These are phyloP conservation scores for Gossypium gossypioides DNA, from an alignment of 441 rosid species.

Conservation along the genomic window DNA sequence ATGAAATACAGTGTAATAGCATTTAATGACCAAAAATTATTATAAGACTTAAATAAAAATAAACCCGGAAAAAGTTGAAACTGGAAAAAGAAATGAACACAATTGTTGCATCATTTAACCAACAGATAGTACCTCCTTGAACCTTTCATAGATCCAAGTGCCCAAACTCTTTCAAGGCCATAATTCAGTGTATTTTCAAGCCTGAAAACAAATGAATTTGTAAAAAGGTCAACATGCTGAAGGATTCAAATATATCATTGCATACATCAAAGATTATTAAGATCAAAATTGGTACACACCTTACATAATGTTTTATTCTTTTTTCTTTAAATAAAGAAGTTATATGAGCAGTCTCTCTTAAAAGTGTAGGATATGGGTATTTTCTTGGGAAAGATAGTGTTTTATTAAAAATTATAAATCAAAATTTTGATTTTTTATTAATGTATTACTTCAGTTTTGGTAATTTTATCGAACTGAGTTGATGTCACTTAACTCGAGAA, in stretches of 20 bases:
- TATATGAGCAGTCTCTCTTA: neutral
- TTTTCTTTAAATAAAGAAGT: neutral
- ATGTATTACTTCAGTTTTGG: neutral
- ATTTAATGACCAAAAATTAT: slow-evolving; percentile 2
- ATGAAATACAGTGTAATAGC: neutral
- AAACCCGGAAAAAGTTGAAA: neutral
- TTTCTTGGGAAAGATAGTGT: neutral
- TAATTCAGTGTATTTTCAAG: slow-evolving; percentile 93
- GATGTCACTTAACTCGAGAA: neutral
- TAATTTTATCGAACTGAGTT: neutral
- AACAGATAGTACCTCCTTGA: slow-evolving; percentile 58
- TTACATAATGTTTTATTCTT: neutral
- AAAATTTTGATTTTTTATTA: neutral
- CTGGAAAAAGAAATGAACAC: neutral
- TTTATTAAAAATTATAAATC: neutral
- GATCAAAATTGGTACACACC: neutral
- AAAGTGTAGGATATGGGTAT: neutral
- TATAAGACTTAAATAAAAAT: neutral
- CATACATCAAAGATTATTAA: neutral
- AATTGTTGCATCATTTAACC: neutral
- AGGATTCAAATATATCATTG: neutral
- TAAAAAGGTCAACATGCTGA: neutral
- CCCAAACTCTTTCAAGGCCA: slow-evolving; percentile 93
- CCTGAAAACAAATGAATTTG: slow-evolving; percentile 32
- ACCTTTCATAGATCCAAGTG: slow-evolving; percentile 66